These are phyloP conservation scores for Gastrolobium bilobum DNA, from an alignment of 306 rosid species.

Conservation along the genomic window DNA sequence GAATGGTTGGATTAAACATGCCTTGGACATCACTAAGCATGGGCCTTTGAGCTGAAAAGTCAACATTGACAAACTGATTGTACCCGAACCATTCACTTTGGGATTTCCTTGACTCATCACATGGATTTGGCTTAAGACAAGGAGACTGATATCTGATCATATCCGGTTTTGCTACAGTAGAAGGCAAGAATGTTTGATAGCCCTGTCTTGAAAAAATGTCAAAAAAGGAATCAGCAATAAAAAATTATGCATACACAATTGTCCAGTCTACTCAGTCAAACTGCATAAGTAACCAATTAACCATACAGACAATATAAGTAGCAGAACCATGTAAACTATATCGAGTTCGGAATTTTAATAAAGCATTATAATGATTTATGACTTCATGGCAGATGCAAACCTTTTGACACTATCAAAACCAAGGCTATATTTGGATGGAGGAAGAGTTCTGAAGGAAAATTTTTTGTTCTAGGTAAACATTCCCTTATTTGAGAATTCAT, in stretches of 20 bases:
- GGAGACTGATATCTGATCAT: constrained; percentile 62
- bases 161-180: constrained; percentile 56
- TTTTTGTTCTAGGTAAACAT: background rate
- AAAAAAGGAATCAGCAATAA: constrained; percentile 17
- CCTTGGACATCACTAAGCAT: constrained; percentile 61
- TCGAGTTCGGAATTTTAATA: background rate
- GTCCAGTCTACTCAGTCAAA: background rate
- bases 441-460: background rate
- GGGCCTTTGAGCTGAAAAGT: constrained; percentile 58
- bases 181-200: constrained; percentile 59
- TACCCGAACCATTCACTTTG: constrained; percentile 55
- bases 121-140: constrained; percentile 51
- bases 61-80: constrained; percentile 52
- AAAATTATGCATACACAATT: background rate
- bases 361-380: background rate
- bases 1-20: constrained; percentile 51
- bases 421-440: background rate
- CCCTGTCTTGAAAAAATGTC: constrained; percentile 56
- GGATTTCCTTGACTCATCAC: constrained; percentile 57
- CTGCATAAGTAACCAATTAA: background rate
- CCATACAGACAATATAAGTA: background rate
- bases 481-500: background rate
- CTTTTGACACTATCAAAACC: background rate
- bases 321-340: constrained; percentile 16
- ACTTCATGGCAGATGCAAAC: background rate